Base-by-base conservation (phyloP, 352 stramenopile species). In the Phytophthora colocasiae region DNA sequence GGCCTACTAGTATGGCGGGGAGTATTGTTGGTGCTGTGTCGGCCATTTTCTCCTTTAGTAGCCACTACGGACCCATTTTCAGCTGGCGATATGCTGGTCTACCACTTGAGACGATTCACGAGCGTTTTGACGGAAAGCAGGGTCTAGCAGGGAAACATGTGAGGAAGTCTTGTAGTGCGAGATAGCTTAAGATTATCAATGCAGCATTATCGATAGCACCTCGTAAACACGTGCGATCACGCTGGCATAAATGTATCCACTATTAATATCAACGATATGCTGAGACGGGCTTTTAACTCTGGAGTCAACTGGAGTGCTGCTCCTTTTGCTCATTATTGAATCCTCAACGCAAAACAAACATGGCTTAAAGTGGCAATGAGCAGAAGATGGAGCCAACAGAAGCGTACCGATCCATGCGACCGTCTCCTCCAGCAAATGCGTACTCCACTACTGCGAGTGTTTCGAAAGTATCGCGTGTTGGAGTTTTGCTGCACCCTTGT, bases 31-130 rank as follows among this genome's bases (percentile, higher is more conserved):
- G 80, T 3, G 63, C 54, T 48, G 62, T 70, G 2, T 68, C 69
- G 1, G 73, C 77, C 10, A 29, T 66, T n/a, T 65, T 85, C 9
- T 74, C 66, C 10, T 81, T 80, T 56, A 59, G 44, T 15, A 81
- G 82, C 65, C 81, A 89, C 65, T 87, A 85, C 52, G 75, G 63
- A 17, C 81, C 80, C 11, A 66, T 81, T 32, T 85, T 89, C 55
- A 67, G 77, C 59, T 78, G 66, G 52, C 62, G 80, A 49, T 71
- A 61, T n/a, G 71, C 80, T 6, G 80, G 80, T 9, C 39, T 89
- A 19, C 80, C 80, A 12, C 45, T 69, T 31, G 56, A 89, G 46
- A 63, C 78, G 29, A 66, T 71, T 40, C 58, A 82, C 54, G 41
- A 66, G 9, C 58, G 47, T 4, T 61, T 59, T 40, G 69, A 71